These are phyloP conservation scores for Sclerotinia nivalis DNA, from an alignment of 2,329 filamentous ascomycete species.

Conservation along the genomic window DNA sequence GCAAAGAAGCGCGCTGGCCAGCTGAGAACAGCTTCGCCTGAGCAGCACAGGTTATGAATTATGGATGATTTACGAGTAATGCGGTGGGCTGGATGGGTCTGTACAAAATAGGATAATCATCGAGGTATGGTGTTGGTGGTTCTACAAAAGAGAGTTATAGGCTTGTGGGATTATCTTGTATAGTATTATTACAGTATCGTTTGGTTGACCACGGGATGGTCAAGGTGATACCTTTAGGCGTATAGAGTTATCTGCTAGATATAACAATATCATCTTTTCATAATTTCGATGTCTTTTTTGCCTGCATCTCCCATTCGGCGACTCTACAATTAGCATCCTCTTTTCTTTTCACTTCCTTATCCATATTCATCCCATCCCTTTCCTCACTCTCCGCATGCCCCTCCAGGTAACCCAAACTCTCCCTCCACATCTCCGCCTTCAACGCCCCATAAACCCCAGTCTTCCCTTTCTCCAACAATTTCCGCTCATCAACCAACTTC, in stretches of 20 bases:
- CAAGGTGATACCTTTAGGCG: constrained; percentile 12
- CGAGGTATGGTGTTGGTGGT: constrained; percentile 20
- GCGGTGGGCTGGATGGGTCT: constrained; percentile 26
- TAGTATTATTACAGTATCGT: constrained; percentile 22
- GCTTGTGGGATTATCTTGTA: constrained; percentile 22
- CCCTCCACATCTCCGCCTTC: constrained; percentile 75
- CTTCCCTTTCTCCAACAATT: constrained; percentile 61
- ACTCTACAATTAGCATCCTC: constrained; percentile 31
- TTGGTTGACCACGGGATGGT: constrained; percentile 13
- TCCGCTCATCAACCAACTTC: constrained; percentile 58
- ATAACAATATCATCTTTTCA: constrained; percentile 26
- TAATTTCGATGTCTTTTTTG: constrained; percentile 33
- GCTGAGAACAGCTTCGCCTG: constrained; percentile 41
- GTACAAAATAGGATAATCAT: constrained; percentile 28
- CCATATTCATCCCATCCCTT: constrained; percentile 47
- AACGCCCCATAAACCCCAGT: constrained; percentile 68
- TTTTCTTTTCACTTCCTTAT: constrained; percentile 40
- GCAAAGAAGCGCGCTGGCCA: constrained; percentile 31
- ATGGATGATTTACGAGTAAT: constrained; percentile 27
- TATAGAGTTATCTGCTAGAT: constrained; percentile 3
- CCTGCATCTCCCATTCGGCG: constrained; percentile 37
- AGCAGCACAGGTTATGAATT: constrained; percentile 21
- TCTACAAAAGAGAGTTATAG: constrained; percentile 8
- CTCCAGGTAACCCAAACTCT: constrained; percentile 60
- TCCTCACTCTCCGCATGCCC: constrained; percentile 53